A percentile compares a stretch with the other conserved stretches of the same genome.
phyloP scores from a whole-genome alignment of 2,329 filamentous ascomycete genomes.

The Aspergillus tubingensis region DNA sequence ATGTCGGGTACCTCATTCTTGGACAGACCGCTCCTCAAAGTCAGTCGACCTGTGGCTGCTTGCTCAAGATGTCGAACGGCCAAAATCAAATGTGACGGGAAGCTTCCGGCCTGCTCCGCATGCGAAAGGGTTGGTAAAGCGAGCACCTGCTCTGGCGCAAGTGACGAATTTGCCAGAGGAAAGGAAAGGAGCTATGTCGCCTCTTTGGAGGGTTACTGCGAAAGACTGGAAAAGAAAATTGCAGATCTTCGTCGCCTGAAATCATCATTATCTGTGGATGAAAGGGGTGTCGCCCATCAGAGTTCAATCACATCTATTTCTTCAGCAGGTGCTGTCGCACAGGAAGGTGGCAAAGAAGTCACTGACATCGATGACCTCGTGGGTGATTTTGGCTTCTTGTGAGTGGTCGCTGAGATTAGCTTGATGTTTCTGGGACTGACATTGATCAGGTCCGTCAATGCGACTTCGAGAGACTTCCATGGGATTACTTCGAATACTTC shows the following conservation, averaged over 20 bases:
- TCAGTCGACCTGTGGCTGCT: constrained; percentile 76
- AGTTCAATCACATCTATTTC: constrained; percentile 41
- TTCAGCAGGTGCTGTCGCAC: constrained; percentile 27
- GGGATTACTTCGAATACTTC: constrained; percentile 86
- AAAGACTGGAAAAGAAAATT: constrained; percentile 80
- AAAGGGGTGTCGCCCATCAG: constrained; percentile 32
- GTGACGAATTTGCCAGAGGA: constrained; percentile 91
- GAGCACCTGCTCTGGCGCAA: constrained; percentile 86
- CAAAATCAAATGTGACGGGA: constrained; percentile 98
- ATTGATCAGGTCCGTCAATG: constrained; percentile 75
- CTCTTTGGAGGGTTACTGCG: constrained; percentile 86
- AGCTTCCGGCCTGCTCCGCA: constrained; percentile 89
- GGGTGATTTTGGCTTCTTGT: constrained; percentile 91
- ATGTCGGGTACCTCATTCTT: constrained; percentile 41
- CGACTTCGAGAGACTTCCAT: constrained; percentile 91
- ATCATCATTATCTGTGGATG: constrained; percentile 28
- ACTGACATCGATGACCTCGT: constrained; percentile 89
- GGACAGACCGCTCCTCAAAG: constrained; percentile 50
- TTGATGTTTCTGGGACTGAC: constrained; percentile 19
- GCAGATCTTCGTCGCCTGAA: constrained; percentile 44
- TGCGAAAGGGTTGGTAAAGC: constrained; percentile 89
- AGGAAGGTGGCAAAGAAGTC: constrained; percentile 65
- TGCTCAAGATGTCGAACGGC: constrained; percentile 83
- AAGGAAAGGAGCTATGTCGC: constrained; percentile 97
- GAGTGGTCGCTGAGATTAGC: constrained; percentile 36